Base-by-base conservation (phyloP, 164 flowering plant species). In the Platanus orientalis region DNA sequence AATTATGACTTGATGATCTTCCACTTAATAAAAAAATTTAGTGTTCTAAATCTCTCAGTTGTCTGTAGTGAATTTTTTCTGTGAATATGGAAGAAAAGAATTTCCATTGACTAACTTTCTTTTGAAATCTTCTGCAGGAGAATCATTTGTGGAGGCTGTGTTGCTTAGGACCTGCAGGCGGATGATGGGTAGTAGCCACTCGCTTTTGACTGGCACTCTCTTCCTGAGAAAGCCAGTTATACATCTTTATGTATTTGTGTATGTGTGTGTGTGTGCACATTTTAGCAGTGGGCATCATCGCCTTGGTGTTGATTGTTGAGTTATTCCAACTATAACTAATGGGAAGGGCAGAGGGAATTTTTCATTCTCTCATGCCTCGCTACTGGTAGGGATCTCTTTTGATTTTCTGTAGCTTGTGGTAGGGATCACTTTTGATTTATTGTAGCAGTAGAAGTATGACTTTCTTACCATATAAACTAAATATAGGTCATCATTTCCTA, bases 131-230 rank as follows among this genome's bases (percentile, higher is more conserved):
- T 40, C 7, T 70, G 39, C 83, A 84, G 95, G 83, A 76, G 75
- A 30, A 72, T 88, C 27, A 62, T 86, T 52, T 86, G 89, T 64
- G 91, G 95, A 59, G 85, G 89, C 29, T 83, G 87, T 61, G 84
- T 53, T 68, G 82, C 84, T 58, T 81, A 77, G 66, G 61, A 40
- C 28, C 10, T 53, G 20, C n/a, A 25, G 23, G 19, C 52, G 1
- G 56, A 11, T 4, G 36, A 9, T 4, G 36, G 4, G 4, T 4
- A 4, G 36, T 4, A 32, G 36, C 36, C 36, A 32, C 36, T 9
- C 36, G 9, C 42, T 36, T 36, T 2, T 2, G 42, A 36, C 19
- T 51, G n/a, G n/a, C n/a, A n/a, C n/a, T n/a, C n/a, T n/a, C n/a
- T n/a, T n/a, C n/a, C n/a, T n/a, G n/a, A n/a, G n/a, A n/a, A n/a